A percentile compares a stretch with the other conserved stretches of the same genome.
Conservation (phyloP, 768 basidiomycete species). For the Hirschioporus abietinus region DNA sequence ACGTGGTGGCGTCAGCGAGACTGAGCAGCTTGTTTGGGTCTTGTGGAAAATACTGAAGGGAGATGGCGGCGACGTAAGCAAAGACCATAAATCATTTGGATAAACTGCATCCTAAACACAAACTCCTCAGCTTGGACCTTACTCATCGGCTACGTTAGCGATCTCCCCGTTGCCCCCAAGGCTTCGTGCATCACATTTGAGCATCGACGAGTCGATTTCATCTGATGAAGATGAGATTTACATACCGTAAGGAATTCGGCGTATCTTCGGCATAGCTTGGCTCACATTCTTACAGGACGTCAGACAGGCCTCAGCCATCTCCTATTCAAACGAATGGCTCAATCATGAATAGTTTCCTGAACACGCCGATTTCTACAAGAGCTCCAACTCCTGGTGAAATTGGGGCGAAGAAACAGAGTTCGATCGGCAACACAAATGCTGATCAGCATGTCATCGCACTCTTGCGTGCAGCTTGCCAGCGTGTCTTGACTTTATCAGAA, state of each 20-base stretch:
- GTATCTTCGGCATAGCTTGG: background rate
- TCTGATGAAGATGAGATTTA: conserved; percentile 44
- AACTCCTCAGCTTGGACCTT: conserved; percentile 63
- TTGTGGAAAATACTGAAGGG: conserved; percentile 83
- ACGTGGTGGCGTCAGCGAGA: conserved; percentile 45
- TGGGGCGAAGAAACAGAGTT: background rate
- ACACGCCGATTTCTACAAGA: background rate
- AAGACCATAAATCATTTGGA: conserved; percentile 3
- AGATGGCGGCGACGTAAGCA: conserved; percentile 72
- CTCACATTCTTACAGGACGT: background rate
- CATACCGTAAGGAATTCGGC: conserved; percentile 17
- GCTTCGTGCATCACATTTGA: conserved; percentile 66
- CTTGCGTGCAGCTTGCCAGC: conserved; percentile 61
- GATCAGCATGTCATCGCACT: conserved; percentile 58
- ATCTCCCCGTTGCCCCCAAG: conserved; percentile 72
- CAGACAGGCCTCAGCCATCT: background rate
- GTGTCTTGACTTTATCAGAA: conserved; percentile 70
- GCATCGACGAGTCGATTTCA: conserved; percentile 57
- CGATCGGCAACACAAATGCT: background rate
- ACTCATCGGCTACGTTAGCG: conserved; percentile 69
- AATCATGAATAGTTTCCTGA: background rate
- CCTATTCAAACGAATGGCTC: background rate
- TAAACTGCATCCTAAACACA: conserved; percentile 5
- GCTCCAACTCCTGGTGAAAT: background rate
- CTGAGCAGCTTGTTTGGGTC: conserved; percentile 81